These are phyloP conservation scores for Calamus simplicifolius DNA, from an alignment of 176 grass and related monocot species.

Conservation along the genomic window DNA sequence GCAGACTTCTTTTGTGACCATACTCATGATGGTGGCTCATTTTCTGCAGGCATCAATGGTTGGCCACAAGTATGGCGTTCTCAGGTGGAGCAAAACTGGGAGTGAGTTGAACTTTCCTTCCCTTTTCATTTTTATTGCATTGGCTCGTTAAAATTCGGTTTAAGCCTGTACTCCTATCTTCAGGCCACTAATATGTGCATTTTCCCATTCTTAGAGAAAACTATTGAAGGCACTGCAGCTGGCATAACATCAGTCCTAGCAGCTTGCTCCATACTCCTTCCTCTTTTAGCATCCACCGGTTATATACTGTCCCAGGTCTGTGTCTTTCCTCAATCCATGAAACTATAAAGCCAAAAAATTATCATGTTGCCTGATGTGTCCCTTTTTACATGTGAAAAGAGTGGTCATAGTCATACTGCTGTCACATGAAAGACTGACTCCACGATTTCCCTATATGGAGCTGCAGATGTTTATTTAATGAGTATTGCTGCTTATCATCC, in stretches of 20 bases:
- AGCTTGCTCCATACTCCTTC: constrained; percentile 67
- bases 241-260: constrained; percentile 84
- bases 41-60: constrained; percentile 84
- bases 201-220: constrained; percentile 57
- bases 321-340: background rate
- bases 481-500: no score
- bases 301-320: constrained; percentile 90
- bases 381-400: no score
- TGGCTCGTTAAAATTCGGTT: background rate
- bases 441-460: no score
- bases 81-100: constrained; percentile 96
- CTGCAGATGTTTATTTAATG: no score
- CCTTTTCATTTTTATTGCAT: background rate
- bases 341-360: background rate
- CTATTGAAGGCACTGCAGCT: constrained; percentile 90
- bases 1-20: background rate
- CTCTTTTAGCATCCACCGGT: constrained; percentile 72
- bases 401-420: no score
- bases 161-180: background rate
- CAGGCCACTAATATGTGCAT: background rate
- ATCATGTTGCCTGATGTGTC: no score
- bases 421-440: no score
- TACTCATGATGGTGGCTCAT: background rate
- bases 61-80: constrained; percentile 77
- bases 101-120: constrained; percentile 41